Evolutionary conservation across 73 alveolate genomes (phyloP), one percentile per base, ranked within the genome.

Genomic region (Symbiodinium pilosum): DNA sequence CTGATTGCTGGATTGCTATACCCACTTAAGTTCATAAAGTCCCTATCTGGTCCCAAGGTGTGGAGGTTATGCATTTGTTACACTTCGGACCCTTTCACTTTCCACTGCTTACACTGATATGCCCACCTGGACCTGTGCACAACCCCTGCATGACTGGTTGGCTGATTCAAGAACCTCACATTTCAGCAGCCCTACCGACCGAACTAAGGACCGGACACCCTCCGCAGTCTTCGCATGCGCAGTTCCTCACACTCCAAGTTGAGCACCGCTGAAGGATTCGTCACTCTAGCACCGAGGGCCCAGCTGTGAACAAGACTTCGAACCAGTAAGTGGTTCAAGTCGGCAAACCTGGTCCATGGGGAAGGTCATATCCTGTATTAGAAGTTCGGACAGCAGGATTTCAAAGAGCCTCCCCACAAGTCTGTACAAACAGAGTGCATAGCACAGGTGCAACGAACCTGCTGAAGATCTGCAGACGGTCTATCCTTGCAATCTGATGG

Each of bases 391-490:
- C 38, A 69, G 16, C 40, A 20, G n/a, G n/a, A n/a, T n/a, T n/a
- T n/a, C n/a, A n/a, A n/a, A n/a, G n/a, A n/a, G n/a, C n/a, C n/a
- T n/a, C n/a, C n/a, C n/a, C n/a, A n/a, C n/a, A n/a, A n/a, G n/a
- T n/a, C n/a, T n/a, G n/a, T n/a, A n/a, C n/a, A n/a, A n/a, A n/a
- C n/a, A n/a, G n/a, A n/a, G n/a, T n/a, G n/a, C n/a, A n/a, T n/a
- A 77, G 20, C 52, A 83, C 42, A 28, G 47, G 38, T 42, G 8
- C 92, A 21, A 38, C 12, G 69, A 26, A 64, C 96, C 96, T 41
- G 96, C 96, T 89, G 40, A 89, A 89, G 51, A 89, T 89, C 75
- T 89, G 96, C 71, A 89, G 87, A 1, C 96, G 87, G 34, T 89
- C 96, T 42, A 89, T 89, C 75, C 75, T 56, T 6, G 6, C 21